Evolutionary conservation across 2,329 filamentous ascomycete genomes (phyloP).

Genomic region (Alternaria arbusti): DNA sequence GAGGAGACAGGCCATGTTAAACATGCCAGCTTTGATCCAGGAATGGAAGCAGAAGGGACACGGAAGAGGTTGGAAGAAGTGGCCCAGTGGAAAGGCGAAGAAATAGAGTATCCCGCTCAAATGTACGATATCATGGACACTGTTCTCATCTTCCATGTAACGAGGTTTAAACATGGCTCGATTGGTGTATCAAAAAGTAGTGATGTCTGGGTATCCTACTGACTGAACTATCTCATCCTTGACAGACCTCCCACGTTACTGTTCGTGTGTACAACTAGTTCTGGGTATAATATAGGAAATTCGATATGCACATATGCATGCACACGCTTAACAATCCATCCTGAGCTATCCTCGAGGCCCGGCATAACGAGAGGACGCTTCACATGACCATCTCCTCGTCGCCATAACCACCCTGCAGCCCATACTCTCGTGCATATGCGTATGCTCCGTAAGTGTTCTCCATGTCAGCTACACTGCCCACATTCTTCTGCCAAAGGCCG

Average conservation of each 20-base stretch:
- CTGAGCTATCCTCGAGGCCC: not conserved
- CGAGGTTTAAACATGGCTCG: not conserved
- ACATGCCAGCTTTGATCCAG: conserved; percentile 90
- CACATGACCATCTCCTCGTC: conserved; percentile 53
- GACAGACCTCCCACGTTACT: not conserved
- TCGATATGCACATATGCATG: not conserved
- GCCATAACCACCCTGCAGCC: conserved; percentile 45
- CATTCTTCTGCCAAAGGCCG: conserved; percentile 58
- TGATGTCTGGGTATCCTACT: conserved; percentile 5
- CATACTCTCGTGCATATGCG: conserved; percentile 60
- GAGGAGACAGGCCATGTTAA: conserved; percentile 88
- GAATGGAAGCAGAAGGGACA: conserved; percentile 85
- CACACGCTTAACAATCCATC: not conserved
- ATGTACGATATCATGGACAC: not conserved
- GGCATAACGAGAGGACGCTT: not conserved
- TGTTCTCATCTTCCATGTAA: not conserved
- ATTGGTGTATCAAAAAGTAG: not conserved
- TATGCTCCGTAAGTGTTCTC: conserved; percentile 72
- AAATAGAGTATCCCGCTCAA: conserved; percentile 13
- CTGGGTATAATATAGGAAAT: conserved; percentile 8
- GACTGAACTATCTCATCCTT: conserved; percentile 1
- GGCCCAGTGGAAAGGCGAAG: conserved; percentile 58
- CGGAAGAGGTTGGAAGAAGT: conserved; percentile 77
- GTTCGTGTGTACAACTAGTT: not conserved
- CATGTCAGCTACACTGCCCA: conserved; percentile 58